Evolutionary conservation across 2,329 filamentous ascomycete species (phyloP).

Genomic region (Rhynchosporium graminicola): DNA sequence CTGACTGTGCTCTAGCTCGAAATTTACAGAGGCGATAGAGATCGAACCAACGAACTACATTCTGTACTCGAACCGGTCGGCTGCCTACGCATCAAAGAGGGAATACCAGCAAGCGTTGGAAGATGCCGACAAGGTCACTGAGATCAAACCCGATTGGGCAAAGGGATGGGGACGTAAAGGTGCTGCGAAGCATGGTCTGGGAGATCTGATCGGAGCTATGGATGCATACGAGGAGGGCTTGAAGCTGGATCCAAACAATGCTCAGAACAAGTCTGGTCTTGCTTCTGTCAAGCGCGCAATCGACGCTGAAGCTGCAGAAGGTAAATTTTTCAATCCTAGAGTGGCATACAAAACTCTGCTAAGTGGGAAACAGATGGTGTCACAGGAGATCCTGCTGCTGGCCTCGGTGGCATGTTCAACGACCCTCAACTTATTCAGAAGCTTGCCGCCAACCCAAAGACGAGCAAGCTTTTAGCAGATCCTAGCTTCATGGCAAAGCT

Average conservation of each 20-base stretch:
- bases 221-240: conserved; percentile 95
- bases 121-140: conserved; percentile 90
- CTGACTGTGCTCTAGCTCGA: conserved; percentile 62
- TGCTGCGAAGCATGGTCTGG: conserved; percentile 82
- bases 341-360: conserved; percentile 15
- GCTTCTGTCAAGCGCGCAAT: conserved; percentile 86
- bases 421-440: conserved; percentile 90
- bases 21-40: conserved; percentile 91
- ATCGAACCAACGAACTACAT: conserved; percentile 90
- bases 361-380: conserved; percentile 40
- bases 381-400: conserved; percentile 66
- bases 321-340: conserved; percentile 23
- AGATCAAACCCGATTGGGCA: conserved; percentile 96
- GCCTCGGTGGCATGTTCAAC: conserved; percentile 90
- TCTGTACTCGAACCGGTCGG: conserved; percentile 96
- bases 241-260: conserved; percentile 88
- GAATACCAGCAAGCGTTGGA: conserved; percentile 82
- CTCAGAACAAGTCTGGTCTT: conserved; percentile 86
- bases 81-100: conserved; percentile 81
- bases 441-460: conserved; percentile 93
- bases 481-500: conserved; percentile 88
- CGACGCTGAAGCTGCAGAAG: conserved; percentile 66
- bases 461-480: conserved; percentile 76
- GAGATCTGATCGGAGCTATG: conserved; percentile 80
- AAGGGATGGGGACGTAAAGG: conserved; percentile 96